Evolutionary conservation across 352 stramenopile species (phyloP).

Genomic region (Phytophthora pinifolia): DNA sequence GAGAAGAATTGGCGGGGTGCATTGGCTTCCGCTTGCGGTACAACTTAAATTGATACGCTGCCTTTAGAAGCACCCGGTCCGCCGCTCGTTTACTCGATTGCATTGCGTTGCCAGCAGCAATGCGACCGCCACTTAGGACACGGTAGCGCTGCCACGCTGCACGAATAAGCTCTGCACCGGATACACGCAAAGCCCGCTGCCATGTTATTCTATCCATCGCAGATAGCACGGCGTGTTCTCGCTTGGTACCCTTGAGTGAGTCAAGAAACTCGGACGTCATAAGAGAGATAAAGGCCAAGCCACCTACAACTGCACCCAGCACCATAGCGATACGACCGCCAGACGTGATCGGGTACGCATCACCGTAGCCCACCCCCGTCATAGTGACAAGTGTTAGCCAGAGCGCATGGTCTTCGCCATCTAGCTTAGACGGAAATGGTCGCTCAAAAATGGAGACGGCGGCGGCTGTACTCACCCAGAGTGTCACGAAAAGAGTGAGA

Average conservation of each 20-base stretch:
- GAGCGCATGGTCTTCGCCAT: constrained; percentile 57
- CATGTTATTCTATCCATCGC: constrained; percentile 46
- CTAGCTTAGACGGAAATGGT: constrained; percentile 54
- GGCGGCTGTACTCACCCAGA: constrained; percentile 52
- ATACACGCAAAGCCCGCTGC: constrained; percentile 33
- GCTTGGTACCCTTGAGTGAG: constrained; percentile 56
- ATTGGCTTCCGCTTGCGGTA: constrained; percentile 32
- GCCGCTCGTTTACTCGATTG: not conserved
- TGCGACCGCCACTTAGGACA: not conserved
- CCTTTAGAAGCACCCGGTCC: constrained; percentile 15
- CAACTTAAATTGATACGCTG: constrained; percentile 34
- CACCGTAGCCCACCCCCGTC: constrained; percentile 59
- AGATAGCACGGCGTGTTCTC: constrained; percentile 49
- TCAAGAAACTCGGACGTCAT: constrained; percentile 68
- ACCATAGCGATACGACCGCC: constrained; percentile 47
- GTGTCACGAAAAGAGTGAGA: constrained; percentile 41
- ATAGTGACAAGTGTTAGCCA: constrained; percentile 72
- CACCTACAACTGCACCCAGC: constrained; percentile 51
- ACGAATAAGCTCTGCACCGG: constrained; percentile 37
- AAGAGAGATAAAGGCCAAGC: constrained; percentile 54
- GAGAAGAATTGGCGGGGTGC: constrained; percentile 16
- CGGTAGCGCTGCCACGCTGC: constrained; percentile 36
- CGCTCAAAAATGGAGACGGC: constrained; percentile 61
- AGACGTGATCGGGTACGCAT: constrained; percentile 53
- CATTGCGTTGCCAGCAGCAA: not conserved